Evolutionary conservation across 2,329 filamentous ascomycete genomes (phyloP), one percentile per base, ranked within the genome.

Genomic region (Ceratocystis lukuohia): DNA sequence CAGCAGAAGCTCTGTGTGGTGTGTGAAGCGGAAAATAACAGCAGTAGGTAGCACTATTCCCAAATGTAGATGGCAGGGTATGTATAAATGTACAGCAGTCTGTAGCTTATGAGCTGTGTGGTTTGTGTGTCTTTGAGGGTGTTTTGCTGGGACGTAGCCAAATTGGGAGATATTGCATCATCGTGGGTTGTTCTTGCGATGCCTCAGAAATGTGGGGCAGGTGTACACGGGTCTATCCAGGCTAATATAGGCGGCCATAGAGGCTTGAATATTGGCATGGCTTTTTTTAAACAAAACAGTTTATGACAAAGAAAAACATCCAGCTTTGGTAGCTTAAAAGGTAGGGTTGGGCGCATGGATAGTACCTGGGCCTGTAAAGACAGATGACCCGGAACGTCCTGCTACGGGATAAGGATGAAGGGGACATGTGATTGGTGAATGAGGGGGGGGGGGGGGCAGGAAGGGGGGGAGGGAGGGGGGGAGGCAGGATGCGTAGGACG

Each of bases 151-250:
- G 22, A 53, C 2, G 22, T 62, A 63, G 44, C 37, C 68, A 77
- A 76, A 78, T 84, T 82, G 84, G 81, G 81, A 77, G 82, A 74
- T 81, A 84, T 85, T 79, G 80, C 82, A 80, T 79, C 81, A 84
- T 84, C 77, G 74, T 71, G 73, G 71, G 71, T 57, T 22, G 48
- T 61, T 64, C 62, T 73, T 74, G 79, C 78, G 80, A 77, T 76
- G 44, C 2, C 45, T n/a, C 44, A 1, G 12, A 30, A 57, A 65
- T 56, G 66, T 65, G 62, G 66, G 56, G 66, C 53, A 25, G 28
- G 41, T 33, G 53, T 3, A 57, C 15, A 30, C 28, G 10, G 53
- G 53, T 56, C 22, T 28, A 57, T 3, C 12, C 53, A 57, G 17
- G 53, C 22, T 30, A 17, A 57, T 57, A 25, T 57, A 17, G 28